phyloP scores from a whole-genome alignment of 495 filamentous ascomycete species.

The Tirmania nivea region DNA sequence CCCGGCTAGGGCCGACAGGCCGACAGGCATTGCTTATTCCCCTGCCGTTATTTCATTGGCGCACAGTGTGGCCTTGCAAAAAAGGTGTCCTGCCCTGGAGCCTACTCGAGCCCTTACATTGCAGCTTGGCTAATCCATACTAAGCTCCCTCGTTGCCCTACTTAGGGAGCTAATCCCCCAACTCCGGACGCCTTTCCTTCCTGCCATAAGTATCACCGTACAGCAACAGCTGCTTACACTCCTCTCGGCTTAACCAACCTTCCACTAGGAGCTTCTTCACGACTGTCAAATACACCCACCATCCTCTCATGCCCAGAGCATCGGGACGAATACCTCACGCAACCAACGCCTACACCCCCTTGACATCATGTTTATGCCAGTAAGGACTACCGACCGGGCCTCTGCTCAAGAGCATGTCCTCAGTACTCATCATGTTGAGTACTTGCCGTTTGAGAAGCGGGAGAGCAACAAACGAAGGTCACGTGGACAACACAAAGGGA shows the following conservation, averaged over 20 bases:
- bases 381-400: not conserved
- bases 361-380: not conserved
- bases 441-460: not conserved
- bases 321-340: not conserved
- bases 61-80: too few relatives aligned
- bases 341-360: not conserved
- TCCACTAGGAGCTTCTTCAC: not conserved
- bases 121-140: not conserved
- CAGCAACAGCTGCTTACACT: not conserved
- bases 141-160: not conserved
- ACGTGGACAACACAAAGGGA: slow-evolving; percentile 4
- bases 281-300: too few relatives aligned
- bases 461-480: not conserved
- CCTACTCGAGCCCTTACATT: not conserved
- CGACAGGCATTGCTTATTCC: too few relatives aligned
- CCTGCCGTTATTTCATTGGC: too few relatives aligned
- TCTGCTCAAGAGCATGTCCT: not conserved
- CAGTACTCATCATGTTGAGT: not conserved
- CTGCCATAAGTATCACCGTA: too few relatives aligned
- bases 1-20: too few relatives aligned
- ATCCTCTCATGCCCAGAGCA: not conserved
- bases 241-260: not conserved
- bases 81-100: too few relatives aligned
- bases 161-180: not conserved
- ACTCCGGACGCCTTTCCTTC: too few relatives aligned